Evolutionary conservation across 2,329 filamentous ascomycete genomes (phyloP), one percentile per base, ranked within the genome.

Genomic region (Microthyrium microscopicum): DNA sequence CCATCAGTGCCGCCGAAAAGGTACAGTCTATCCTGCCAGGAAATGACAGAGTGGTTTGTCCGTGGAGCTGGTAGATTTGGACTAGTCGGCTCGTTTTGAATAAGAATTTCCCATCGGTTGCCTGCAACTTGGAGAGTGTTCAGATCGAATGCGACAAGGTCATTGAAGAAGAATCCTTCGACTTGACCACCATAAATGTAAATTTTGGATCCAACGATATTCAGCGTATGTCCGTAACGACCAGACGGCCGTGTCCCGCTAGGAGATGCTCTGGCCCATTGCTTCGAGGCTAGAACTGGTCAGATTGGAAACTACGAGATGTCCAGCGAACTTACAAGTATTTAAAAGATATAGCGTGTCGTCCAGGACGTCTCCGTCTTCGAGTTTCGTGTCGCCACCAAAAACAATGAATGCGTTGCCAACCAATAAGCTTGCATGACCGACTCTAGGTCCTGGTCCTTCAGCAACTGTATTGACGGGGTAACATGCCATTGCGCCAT

Each of bases 391-490:
- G 54, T 98, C 91, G 50, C 89, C 89, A 31, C 89, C 91, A 50
- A 95, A 98, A 9, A 98, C 89, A 45, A 98, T 98, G 53, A 95
- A 98, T 1, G 89, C 89, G 56, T 98, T 98, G 37, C 91, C 91
- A 34, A 98, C 89, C 12, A 98, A 66, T 47, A 98, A 63, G 62
- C 85, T 91, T 15, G 87, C 70, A 58, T 98, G 89, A 3, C 89
- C 89, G 33, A 98, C 89, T 60, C 89, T 73, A 2, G 91, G 89
- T 4, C 89, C 85, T 2, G 89, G 91, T 0, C 89, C 89, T 55
- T 98, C 89, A 15, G 84, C 80, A 1, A 84, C 89, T 1, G 89
- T 94, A 8, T 79, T 73, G 36, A 98, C 73, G 17, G 85, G 87
- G 52, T 91, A 92, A 55, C 89, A 95, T 16, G 82, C 72, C 64